Evolutionary conservation across 257 asterid species (phyloP), one percentile per base, ranked within the genome.

Genomic region (Coffea canephora): DNA sequence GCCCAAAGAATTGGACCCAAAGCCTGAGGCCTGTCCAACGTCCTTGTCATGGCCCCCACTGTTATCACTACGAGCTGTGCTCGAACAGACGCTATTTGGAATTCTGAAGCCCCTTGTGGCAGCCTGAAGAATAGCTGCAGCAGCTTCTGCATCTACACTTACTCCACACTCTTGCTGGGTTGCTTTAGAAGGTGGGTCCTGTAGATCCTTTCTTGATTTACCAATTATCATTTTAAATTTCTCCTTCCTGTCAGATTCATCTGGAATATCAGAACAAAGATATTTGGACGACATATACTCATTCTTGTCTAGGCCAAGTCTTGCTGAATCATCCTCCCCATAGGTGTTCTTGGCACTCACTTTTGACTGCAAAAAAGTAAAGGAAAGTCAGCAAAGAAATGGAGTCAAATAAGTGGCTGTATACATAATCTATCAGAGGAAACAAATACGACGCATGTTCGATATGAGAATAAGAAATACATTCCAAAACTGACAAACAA

Each of bases 41-140:
- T 83, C 87, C 55, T 77, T 77, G 87, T 77, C 82, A 54, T 73
- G 77, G 64, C 69, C 85, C 78, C 61, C 82, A 76, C 70, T 79
- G 11, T 82, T 80, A 66, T 77, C 84, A 65, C 77, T 86, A 8
- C 62, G 49, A 72, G 86, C 79, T 15, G 88, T 46, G 54, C 80
- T 82, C 74, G 90, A 79, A 77, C 83, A 54, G 59, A 81, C 70
- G 70, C 85, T 88, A 82, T 84, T 86, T 62, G 97, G 86, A 76
- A 82, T 86, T 78, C 87, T 94, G 16, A 89, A 84, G 80, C 98
- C 97, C 86, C 93, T 89, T 16, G 90, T 86, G 74, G 97, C 98
- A 77, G 97, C 97, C 87, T 94, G 91, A 87, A 96, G 97, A 81
- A 94, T 91, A 78, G 97, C 99, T 41, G 94, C 98, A 8, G 91